These are phyloP conservation scores for Cantharellus cinnabarinus DNA, from an alignment of 768 basidiomycete species.

Conservation along the genomic window DNA sequence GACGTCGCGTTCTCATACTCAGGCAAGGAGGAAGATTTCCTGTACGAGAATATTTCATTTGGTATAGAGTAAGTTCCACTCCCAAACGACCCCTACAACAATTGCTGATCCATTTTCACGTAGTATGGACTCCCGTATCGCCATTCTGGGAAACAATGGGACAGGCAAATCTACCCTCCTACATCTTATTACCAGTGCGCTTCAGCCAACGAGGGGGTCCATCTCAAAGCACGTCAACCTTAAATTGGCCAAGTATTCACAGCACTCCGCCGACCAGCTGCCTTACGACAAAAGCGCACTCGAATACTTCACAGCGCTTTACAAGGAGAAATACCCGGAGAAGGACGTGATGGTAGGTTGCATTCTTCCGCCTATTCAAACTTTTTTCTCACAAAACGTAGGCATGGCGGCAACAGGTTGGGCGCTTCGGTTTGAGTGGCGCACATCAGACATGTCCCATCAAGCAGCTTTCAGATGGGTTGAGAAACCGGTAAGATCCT, in stretches of 20 bases:
- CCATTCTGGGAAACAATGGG: slow-evolving; percentile 92
- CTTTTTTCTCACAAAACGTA: slow-evolving; percentile 16
- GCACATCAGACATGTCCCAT: slow-evolving; percentile 88
- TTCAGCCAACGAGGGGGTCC: slow-evolving; percentile 69
- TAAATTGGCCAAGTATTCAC: slow-evolving; percentile 96
- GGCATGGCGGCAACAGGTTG: slow-evolving; percentile 89
- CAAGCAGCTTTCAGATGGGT: slow-evolving; percentile 83
- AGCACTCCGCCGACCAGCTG: slow-evolving; percentile 95
- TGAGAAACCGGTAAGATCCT: slow-evolving; percentile 62
- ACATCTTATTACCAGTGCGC: slow-evolving; percentile 65
- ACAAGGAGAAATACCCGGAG: slow-evolving; percentile 71
- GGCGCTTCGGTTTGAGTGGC: slow-evolving; percentile 88
- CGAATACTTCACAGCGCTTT: slow-evolving; percentile 80
- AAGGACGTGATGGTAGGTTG: slow-evolving; percentile 52
- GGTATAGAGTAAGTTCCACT: slow-evolving; percentile 68
- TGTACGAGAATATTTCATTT: slow-evolving; percentile 80
- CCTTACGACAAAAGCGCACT: slow-evolving; percentile 81
- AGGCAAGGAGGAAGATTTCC: slow-evolving; percentile 66
- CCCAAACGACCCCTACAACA: background rate
- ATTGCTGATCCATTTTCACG: background rate
- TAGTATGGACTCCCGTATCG: slow-evolving; percentile 86
- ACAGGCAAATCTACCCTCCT: slow-evolving; percentile 86
- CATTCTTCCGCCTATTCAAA: background rate
- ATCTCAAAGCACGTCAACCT: slow-evolving; percentile 73
- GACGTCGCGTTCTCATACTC: slow-evolving; percentile 91